Base-by-base conservation (phyloP, 2,329 filamentous ascomycete species). In the Aspergillus bombycis region DNA sequence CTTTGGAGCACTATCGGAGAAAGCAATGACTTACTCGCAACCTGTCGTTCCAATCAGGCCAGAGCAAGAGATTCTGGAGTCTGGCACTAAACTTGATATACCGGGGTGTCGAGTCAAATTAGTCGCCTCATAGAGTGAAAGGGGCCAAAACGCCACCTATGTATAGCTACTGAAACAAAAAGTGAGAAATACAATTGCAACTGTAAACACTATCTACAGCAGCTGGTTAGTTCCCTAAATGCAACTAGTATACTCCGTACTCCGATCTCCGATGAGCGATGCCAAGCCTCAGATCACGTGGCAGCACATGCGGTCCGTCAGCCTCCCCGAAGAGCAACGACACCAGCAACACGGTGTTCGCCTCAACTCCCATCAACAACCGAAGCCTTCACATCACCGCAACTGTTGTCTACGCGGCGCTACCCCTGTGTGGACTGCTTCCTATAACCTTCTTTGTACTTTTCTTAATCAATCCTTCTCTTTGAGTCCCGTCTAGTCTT, bases 1-100 rank as follows among this genome's bases (percentile, higher is more conserved):
- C 28, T 80, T 80, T 66, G 78, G 78, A 9, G 79, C 77, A 12
- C 62, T 80, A 53, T 79, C 78, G 7, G 78, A 79, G 60, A 78
- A 77, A 53, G 74, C 75, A 21, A 77, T 80, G 56, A 73, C 73
- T 12, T 76, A 75, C 62, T 66, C 68, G 11, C 73, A 74, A 59
- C 73, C 70, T 14, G 32, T 70, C 46, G 36, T 62, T 28, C 58
- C 62, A 23, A 56, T 50, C 28, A 54, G 48, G 43, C 56, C 58
- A 16, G 46, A 56, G 11, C 58, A 34, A 58, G 62, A 54, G 34
- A 46, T 23, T 21, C 50, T 64, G 5, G 67, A 69, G 43, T 68
- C 70, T 21, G 68, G 67, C 58, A 78, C 76, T 0, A 78, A 79
- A 57, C 65, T 77, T 19, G 72, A 77, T 61, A 70, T 79, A 21